Percentiles rank a stretch among this genome's conserved stretches.
Conservation (phyloP, 371 early-diverging fungal genomes). For the Mucor lusitanicus region DNA sequence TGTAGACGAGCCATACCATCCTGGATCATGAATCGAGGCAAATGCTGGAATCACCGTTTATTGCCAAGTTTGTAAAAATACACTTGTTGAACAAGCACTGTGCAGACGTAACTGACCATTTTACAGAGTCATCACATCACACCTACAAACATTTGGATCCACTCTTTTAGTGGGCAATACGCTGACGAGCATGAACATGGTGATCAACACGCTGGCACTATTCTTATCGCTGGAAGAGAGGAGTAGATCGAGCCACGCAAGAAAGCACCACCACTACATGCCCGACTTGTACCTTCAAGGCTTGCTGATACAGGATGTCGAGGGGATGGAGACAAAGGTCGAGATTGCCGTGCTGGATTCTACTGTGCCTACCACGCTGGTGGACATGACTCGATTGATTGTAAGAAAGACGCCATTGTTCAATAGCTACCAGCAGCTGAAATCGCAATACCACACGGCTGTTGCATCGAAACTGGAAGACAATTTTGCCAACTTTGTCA, state of each 20-base stretch:
- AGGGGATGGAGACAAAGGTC: constrained; percentile 32
- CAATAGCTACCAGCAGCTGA: constrained; percentile 36
- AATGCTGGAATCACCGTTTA: constrained; percentile 56
- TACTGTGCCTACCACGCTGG: constrained; percentile 55
- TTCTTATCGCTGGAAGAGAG: constrained; percentile 56
- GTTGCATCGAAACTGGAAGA: constrained; percentile 31
- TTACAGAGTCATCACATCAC: constrained; percentile 57
- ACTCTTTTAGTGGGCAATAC: constrained; percentile 57
- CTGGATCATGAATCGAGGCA: constrained; percentile 54
- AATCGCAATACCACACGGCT: constrained; percentile 37
- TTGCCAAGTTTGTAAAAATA: constrained; percentile 45
- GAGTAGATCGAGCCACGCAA: constrained; percentile 60
- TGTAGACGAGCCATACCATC: constrained; percentile 54
- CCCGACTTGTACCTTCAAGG: constrained; percentile 62
- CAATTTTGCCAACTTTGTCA: constrained; percentile 12
- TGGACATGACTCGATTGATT: constrained; percentile 49
- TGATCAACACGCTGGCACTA: constrained; percentile 60
- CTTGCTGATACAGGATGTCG: constrained; percentile 42
- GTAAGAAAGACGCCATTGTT: constrained; percentile 59
- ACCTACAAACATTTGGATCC: constrained; percentile 58
- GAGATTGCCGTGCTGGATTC: constrained; percentile 55
- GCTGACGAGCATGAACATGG: constrained; percentile 63
- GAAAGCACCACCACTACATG: constrained; percentile 59
- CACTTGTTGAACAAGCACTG: neutral
- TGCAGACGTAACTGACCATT: constrained; percentile 5